Conservation (phyloP, 352 stramenopile genomes). For the Pelagophyceae sp. region DNA sequence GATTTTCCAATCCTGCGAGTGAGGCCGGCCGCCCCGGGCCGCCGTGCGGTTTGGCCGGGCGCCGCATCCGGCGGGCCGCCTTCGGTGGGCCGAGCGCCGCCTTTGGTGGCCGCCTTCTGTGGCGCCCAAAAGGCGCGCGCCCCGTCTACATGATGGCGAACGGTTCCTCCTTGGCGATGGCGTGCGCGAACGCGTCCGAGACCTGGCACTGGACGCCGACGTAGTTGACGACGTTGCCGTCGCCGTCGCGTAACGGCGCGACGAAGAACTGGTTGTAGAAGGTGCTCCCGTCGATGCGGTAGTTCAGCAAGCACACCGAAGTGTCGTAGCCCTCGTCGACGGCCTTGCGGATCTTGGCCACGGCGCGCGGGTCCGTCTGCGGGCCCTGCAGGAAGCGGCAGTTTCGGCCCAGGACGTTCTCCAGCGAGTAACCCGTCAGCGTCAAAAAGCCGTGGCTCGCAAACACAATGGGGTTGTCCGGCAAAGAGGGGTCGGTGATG, state of each 20-base stretch:
- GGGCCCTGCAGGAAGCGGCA: constrained; percentile 62
- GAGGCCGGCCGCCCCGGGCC: too few relatives aligned
- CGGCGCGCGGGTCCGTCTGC: constrained; percentile 45
- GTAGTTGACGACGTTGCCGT: constrained; percentile 57
- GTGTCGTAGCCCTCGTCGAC: constrained; percentile 46
- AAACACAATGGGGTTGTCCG: constrained; percentile 63
- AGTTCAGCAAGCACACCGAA: constrained; percentile 50
- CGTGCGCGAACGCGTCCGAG: not conserved
- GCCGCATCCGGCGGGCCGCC: too few relatives aligned
- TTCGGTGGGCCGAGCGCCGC: too few relatives aligned
- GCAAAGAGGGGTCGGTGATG: constrained; percentile 58
- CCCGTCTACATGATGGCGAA: too few relatives aligned
- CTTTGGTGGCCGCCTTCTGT: too few relatives aligned
- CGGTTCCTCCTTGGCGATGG: not conserved
- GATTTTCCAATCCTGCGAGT: too few relatives aligned
- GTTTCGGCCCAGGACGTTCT: constrained; percentile 56
- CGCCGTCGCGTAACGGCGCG: constrained; percentile 47
- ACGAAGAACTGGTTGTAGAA: constrained; percentile 66
- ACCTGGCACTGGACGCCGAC: constrained; percentile 64
- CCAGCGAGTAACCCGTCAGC: constrained; percentile 56
- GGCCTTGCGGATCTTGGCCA: constrained; percentile 42
- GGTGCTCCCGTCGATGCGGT: constrained; percentile 47
- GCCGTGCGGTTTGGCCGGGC: too few relatives aligned
- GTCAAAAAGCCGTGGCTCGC: constrained; percentile 47
- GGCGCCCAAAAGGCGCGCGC: too few relatives aligned